A percentile compares a stretch with the other conserved stretches of the same genome.
Evolutionary conservation across 2,329 filamentous ascomycete species (phyloP).

Genomic region (Colletotrichum sp.): DNA sequence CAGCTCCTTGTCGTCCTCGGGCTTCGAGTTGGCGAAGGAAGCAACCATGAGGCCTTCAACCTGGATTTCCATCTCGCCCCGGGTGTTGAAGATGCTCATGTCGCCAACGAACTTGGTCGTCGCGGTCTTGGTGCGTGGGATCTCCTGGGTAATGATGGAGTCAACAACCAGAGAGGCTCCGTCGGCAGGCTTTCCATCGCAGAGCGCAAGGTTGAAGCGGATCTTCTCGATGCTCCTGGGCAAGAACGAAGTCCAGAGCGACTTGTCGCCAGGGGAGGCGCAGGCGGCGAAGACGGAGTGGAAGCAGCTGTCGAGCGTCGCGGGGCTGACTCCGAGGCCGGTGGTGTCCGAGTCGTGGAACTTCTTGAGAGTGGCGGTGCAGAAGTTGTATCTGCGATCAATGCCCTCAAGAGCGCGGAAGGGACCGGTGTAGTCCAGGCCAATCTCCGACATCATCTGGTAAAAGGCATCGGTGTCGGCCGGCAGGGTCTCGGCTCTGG

Average conservation of each 20-base stretch:
- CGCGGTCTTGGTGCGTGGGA: constrained; percentile 24
- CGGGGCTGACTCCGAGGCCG: constrained; percentile 35
- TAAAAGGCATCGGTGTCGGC: constrained; percentile 27
- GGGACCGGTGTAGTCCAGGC: constrained; percentile 23
- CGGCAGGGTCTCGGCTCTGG: constrained; percentile 18
- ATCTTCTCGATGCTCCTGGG: constrained; percentile 30
- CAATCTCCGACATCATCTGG: constrained; percentile 20
- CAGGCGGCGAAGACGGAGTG: constrained; percentile 38
- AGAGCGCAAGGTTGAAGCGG: constrained; percentile 15
- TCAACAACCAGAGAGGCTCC: constrained; percentile 30
- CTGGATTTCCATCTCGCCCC: constrained; percentile 34
- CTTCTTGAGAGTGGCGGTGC: constrained; percentile 21
- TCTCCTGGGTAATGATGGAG: constrained; percentile 32
- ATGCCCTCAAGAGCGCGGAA: constrained; percentile 24
- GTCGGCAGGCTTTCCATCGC: neutral
- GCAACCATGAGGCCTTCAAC: constrained; percentile 36
- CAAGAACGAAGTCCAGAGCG: constrained; percentile 35
- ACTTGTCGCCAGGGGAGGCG: constrained; percentile 35
- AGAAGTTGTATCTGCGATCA: constrained; percentile 18
- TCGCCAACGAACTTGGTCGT: constrained; percentile 39
- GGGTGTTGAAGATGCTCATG: constrained; percentile 35
- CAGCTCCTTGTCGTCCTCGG: constrained; percentile 37
- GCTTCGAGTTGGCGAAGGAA: constrained; percentile 32
- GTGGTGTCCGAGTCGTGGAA: constrained; percentile 27
- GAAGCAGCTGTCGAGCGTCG: constrained; percentile 37